Base-by-base conservation (phyloP, 805 yeast genomes). In the Candida hispaniensis region DNA sequence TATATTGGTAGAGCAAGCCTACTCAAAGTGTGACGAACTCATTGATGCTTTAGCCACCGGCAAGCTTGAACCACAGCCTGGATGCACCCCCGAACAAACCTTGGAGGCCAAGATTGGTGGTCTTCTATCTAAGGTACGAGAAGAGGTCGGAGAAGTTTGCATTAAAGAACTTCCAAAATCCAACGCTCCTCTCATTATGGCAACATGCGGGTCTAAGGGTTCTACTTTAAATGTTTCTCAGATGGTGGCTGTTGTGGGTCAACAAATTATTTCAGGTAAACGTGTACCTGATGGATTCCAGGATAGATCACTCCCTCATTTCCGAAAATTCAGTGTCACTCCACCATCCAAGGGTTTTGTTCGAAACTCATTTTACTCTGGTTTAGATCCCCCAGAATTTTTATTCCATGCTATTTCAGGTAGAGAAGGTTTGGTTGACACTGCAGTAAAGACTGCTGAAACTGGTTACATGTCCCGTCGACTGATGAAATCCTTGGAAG, bases 201-300 rank as follows among this genome's bases (percentile, higher is more conserved):
- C 99, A 8, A 82, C 94, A 2, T 91, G 97, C 69, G 99, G 99
- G 48, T 88, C 97, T 25, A 91, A 91, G 59, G 99, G 99, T 60
- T 91, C 97, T 23, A 85, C 95, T 0, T 70, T 93, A 44, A 91
- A 91, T 58, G 98, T 91, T 18, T 91, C 98, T 9, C 99, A 91
- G 65, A 91, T 91, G 99, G 97, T 91, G 69, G 99, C 99, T 0
- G 95, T 88, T 55, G 98, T 91, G 17, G 98, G 98, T 38, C 99
- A 91, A 63, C 99, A 91, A 61, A 91, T 91, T 64, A 91, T 91
- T 48, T 77, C 94, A 4, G 99, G 99, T 59, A 81, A 83, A 55
- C 93, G 99, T 71, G 98, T 91, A 43, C 97, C 98, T 14, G 94
- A 91, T 67, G 99, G 99, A n/a, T 91, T 91, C 69, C 97, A 91